Evolutionary conservation across 768 basidiomycete genomes (phyloP), one percentile per base, ranked within the genome.

Genomic region (Pleurotus ostreatus): DNA sequence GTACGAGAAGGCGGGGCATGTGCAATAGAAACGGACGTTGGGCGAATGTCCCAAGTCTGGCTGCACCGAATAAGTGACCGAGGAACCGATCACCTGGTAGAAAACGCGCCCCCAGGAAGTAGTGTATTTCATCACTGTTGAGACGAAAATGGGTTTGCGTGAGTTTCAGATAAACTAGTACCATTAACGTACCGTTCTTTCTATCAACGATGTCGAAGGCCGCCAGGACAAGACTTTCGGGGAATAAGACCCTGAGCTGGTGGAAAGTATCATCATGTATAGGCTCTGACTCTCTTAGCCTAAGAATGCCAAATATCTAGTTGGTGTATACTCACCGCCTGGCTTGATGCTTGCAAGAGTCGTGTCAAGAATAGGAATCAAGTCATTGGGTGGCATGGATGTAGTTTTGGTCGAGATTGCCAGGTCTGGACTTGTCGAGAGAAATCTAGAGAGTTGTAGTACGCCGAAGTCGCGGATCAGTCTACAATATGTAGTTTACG

Each of bases 141-240:
- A 25, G 5, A 18, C 37, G 3, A 55, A 22, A 4, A 12, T 53
- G 2, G 4, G 46, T 7, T 39, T n/a, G 7, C 4, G 22, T 25
- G 12, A 18, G n/a, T 34, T 30, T 40, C 41, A 1, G 20, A 22
- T 12, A 23, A 38, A 37, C n/a, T 6, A 51, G 4, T 8, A 11
- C 38, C 5, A 16, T 25, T 41, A 2, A 61, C 77, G 26, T 60
- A 89, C 91, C 86, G 60, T 80, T 80, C 56, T 79, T 78, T 26
- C 81, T 76, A 68, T 93, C 91, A 44, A 92, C 74, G n/a, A 92
- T 71, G 64, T 93, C 88, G 22, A 93, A 69, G 4, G 91, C 88
- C 16, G 86, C 85, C 2, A 89, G 63, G 16, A 92, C 68, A 12
- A 85, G 73, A 16, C 72, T 77, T 56, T 88, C 84, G 1, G 89